A percentile compares a stretch with the other conserved stretches of the same genome.
phyloP scores from a whole-genome alignment of 2,329 filamentous ascomycete genomes.

The Microcyclospora tardicrescens region DNA sequence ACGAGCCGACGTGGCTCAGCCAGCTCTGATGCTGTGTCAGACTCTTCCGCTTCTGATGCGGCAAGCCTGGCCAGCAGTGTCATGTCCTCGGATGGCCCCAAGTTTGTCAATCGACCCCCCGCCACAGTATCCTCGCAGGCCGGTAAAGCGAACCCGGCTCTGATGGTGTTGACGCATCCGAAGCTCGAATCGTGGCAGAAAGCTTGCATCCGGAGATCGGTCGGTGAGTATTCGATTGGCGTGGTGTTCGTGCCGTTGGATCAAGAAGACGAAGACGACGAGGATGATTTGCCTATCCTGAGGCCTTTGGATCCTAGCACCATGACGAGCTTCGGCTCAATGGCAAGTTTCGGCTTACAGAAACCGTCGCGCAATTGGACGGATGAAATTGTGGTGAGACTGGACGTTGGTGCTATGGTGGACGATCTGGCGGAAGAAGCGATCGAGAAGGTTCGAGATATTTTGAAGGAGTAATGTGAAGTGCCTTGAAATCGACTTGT shows the following conservation, averaged over 20 bases:
- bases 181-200: conserved; percentile 3
- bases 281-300: conserved; percentile 4
- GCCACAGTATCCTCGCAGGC: not conserved
- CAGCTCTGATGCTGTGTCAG: conserved; percentile 2
- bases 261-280: not conserved
- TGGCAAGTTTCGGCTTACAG: not conserved
- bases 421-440: conserved; percentile 1
- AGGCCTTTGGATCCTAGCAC: conserved; percentile 2
- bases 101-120: conserved; percentile 2
- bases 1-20: conserved; percentile 4
- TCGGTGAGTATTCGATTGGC: conserved; percentile 5
- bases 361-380: conserved; percentile 1
- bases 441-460: conserved; percentile 1
- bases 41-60: not conserved
- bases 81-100: not conserved
- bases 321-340: conserved; percentile 3
- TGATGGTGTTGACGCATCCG: conserved; percentile 4
- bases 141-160: not conserved
- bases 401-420: conserved; percentile 1
- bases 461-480: conserved; percentile 4
- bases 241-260: conserved; percentile 5
- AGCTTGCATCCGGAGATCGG: conserved; percentile 1
- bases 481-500: too few relatives aligned
- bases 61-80: conserved; percentile 2
- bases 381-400: conserved; percentile 2